A percentile compares a stretch with the other conserved stretches of the same genome.
phyloP scores from a whole-genome alignment of 345 rosid species.

The Acer yangbiense region DNA sequence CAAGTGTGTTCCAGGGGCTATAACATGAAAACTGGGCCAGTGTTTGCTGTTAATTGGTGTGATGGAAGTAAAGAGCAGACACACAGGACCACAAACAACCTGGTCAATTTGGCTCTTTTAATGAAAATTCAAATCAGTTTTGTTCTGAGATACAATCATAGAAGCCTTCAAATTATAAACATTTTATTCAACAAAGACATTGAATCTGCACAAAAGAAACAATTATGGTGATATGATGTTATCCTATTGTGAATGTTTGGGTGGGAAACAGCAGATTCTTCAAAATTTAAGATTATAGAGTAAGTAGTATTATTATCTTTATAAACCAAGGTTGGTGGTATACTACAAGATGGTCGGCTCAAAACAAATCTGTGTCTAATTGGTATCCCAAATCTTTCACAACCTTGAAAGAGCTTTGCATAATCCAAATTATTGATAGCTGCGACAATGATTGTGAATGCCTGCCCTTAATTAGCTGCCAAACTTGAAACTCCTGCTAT shows the following conservation, averaged over 20 bases:
- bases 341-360: not conserved
- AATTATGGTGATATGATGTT: not conserved
- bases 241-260: not conserved
- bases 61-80: conserved; percentile 3
- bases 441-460: too few species aligned
- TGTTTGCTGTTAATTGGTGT: not conserved
- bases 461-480: not conserved
- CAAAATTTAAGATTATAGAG: not conserved
- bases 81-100: conserved; percentile 13
- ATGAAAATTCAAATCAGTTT: not conserved
- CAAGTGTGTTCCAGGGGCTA: not conserved
- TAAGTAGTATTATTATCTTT: not conserved
- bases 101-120: conserved; percentile 10
- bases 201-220: not conserved
- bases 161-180: not conserved
- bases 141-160: not conserved
- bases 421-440: too few species aligned
- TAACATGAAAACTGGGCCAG: conserved; percentile 6
- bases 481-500: not conserved
- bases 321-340: not conserved
- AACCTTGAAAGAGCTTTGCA: not conserved
- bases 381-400: not conserved
- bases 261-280: not conserved
- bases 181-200: not conserved
- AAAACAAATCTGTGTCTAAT: not conserved